Evolutionary conservation across 495 filamentous ascomycete genomes (phyloP), one percentile per base, ranked within the genome.

Genomic region (Chaetomidium leptoderma): DNA sequence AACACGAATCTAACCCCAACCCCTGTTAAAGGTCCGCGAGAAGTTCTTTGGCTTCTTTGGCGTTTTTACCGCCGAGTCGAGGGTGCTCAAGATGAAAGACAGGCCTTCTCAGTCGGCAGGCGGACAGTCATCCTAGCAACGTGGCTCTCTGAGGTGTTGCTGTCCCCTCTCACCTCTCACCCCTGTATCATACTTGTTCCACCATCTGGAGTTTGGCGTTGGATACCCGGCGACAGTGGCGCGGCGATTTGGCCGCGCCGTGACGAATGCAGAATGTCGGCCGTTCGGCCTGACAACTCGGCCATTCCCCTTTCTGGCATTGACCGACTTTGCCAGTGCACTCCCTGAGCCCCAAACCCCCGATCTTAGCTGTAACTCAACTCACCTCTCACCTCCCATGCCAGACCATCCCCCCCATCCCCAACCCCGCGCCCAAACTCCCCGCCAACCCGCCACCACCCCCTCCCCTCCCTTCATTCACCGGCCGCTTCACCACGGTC

Each of bases 401-500:
- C 83, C 81, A 85, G 10, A 81, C 81, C 64, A 83, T 81, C 4
- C 75, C 77, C 13, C 81, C 77, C 79, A 83, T 79, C 19, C 76
- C 74, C 52, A 80, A 61, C 6, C 76, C 74, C 16, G 72, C 68
- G 14, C 74, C 74, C 32, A 78, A 46, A 5, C 70, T 70, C 11
- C 69, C 36, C 3, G 32, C 49, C 30, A 57, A 55, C 6, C 64
- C 62, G 70, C 72, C 72, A 9, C 70, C 61, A 11, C 63, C 54
- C 58, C 74, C 67, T 35, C 76, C 60, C 58, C 74, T 67, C 37
- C 76, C 60, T 62, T 81, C 78, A 62, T 83, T 86, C 54, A 83
- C 76, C 8, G 80, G 80, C 46, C 86, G 81, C 77, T 92, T 96
- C 11, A 84, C 85, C 14, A 88, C 80, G 21, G 79, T 82, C 26